phyloP scores from a whole-genome alignment of 345 rosid species.

The Populus alba region DNA sequence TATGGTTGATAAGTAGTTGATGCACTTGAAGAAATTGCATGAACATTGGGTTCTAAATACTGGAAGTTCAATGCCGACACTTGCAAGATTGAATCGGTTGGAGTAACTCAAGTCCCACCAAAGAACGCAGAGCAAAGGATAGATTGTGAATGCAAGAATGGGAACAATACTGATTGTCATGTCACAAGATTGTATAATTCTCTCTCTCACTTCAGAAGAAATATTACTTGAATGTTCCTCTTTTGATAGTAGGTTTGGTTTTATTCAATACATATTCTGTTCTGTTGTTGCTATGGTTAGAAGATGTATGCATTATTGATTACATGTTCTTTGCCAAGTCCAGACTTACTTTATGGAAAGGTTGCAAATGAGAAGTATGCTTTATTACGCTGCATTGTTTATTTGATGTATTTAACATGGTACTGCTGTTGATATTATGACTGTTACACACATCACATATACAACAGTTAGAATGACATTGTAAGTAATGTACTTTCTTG shows the following conservation, averaged over 20 bases:
- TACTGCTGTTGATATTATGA: not conserved
- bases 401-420: not conserved
- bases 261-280: not conserved
- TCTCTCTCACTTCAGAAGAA: not conserved
- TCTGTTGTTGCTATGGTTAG: not conserved
- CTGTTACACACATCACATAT: not conserved
- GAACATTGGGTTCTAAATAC: slow-evolving; percentile 43
- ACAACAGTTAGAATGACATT: not conserved
- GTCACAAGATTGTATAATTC: slow-evolving; percentile 46
- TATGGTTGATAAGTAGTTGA: slow-evolving; percentile 39
- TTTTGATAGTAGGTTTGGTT: not conserved
- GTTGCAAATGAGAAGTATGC: not conserved
- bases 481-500: not conserved
- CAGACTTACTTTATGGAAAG: not conserved
- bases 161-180: slow-evolving; percentile 43
- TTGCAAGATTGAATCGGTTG: slow-evolving; percentile 32
- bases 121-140: slow-evolving; percentile 22
- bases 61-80: slow-evolving; percentile 50
- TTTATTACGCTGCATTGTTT: not conserved
- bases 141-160: slow-evolving; percentile 33
- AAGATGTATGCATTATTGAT: not conserved
- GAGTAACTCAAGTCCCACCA: slow-evolving; percentile 11
- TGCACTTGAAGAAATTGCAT: slow-evolving; percentile 44
- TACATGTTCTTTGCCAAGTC: not conserved
- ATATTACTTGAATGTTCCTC: not conserved